Evolutionary conservation across 1,139 yeast species (phyloP).

Genomic region (Debaryomyces sp.): DNA sequence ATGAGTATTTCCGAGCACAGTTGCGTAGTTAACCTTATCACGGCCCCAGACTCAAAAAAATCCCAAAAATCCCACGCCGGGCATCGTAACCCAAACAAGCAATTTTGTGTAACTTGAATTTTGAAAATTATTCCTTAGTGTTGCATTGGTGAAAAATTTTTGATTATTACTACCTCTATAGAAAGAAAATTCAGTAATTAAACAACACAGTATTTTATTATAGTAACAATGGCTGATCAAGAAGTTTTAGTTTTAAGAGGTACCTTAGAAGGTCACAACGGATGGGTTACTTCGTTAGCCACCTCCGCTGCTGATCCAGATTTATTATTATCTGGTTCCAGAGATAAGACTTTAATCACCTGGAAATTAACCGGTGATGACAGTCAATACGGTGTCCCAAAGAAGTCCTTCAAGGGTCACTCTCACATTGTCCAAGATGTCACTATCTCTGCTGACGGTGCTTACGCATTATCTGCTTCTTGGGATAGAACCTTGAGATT

Average conservation of each 20-base stretch:
- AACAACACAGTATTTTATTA: not conserved
- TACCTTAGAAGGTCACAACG: conserved; percentile 88
- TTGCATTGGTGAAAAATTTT: conserved; percentile 11
- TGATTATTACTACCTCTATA: not conserved
- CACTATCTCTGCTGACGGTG: conserved; percentile 97
- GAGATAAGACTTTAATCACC: conserved; percentile 98
- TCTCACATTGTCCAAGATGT: conserved; percentile 99
- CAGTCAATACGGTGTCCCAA: conserved; percentile 97
- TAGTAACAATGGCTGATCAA: conserved; percentile 60
- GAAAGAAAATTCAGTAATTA: not conserved
- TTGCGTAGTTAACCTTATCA: conserved; percentile 26
- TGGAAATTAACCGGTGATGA: conserved; percentile 98
- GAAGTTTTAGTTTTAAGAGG: conserved; percentile 99
- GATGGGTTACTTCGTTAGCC: conserved; percentile 98
- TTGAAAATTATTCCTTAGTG: not conserved
- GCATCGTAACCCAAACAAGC: not conserved
- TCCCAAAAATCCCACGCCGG: not conserved
- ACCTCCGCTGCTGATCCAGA: conserved; percentile 99
- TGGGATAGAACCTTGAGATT: conserved; percentile 99
- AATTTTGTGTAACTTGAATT: conserved; percentile 2
- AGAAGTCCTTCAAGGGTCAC: conserved; percentile 97
- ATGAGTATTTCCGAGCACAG: conserved; percentile 41
- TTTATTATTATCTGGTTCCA: conserved; percentile 95
- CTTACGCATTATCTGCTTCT: conserved; percentile 97
- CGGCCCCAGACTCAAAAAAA: conserved; percentile 9